These are phyloP conservation scores for Fusarium pseudocircinatum DNA, from an alignment of 2,329 filamentous ascomycete genomes.

Conservation along the genomic window DNA sequence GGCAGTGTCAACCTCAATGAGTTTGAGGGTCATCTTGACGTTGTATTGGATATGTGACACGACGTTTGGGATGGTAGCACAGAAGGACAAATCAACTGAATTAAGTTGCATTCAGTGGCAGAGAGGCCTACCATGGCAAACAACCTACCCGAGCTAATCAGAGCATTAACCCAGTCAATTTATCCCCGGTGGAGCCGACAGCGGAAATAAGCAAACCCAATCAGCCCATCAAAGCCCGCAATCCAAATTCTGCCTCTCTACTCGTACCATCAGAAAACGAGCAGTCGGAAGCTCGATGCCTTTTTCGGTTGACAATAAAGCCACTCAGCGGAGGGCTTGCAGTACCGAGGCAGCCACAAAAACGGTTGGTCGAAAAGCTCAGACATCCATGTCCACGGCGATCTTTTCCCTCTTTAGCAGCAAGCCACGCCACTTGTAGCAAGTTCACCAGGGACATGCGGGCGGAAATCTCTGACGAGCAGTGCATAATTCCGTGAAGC, in stretches of 20 bases:
- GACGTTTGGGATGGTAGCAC: not conserved
- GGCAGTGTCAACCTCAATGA: constrained; percentile 25
- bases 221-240: not conserved
- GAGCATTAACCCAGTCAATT: not conserved
- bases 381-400: not conserved
- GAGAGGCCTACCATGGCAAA: not conserved
- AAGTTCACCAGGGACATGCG: not conserved
- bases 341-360: not conserved
- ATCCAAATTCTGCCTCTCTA: not conserved
- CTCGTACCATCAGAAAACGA: not conserved
- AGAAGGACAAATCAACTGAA: not conserved
- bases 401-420: not conserved
- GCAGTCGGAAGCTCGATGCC: not conserved
- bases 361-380: not conserved
- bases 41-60: not conserved
- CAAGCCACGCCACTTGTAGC: not conserved
- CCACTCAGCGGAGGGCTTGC: not conserved
- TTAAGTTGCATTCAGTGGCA: not conserved
- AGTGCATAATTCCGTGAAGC: not conserved
- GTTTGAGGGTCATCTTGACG: constrained; percentile 23
- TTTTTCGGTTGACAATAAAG: not conserved
- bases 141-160: not conserved
- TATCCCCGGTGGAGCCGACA: not conserved
- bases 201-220: not conserved
- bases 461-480: not conserved